These are phyloP conservation scores for Microdochium bolleyi DNA, from an alignment of 2,329 filamentous ascomycete genomes.

Conservation along the genomic window DNA sequence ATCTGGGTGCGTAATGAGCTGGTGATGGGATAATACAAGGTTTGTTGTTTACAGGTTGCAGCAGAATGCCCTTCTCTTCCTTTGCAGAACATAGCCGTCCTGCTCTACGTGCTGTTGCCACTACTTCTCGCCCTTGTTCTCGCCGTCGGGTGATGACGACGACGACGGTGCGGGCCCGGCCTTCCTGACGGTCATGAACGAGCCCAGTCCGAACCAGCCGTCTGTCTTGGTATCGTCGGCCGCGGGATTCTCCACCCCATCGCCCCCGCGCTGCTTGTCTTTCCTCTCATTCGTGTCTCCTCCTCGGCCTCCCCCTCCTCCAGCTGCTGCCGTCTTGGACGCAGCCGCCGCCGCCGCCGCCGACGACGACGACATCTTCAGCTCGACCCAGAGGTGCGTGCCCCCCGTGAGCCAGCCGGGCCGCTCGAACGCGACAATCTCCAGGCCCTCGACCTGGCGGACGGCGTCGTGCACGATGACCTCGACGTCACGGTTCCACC, in stretches of 20 bases:
- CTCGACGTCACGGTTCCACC: constrained; percentile 61
- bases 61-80: too few relatives aligned
- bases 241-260: not conserved
- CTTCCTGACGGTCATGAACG: not conserved
- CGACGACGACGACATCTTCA: constrained; percentile 27
- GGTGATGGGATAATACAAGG: too few relatives aligned
- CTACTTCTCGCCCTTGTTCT: too few relatives aligned
- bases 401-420: constrained; percentile 46
- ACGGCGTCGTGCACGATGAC: constrained; percentile 42
- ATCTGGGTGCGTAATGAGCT: too few relatives aligned
- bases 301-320: not conserved
- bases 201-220: not conserved
- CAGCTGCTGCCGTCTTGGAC: not conserved
- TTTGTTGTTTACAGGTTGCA: too few relatives aligned
- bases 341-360: not conserved
- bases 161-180: not conserved
- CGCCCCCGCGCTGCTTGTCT: too few relatives aligned
- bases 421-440: constrained; percentile 45
- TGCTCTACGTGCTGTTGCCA: too few relatives aligned
- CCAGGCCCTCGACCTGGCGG: constrained; percentile 39
- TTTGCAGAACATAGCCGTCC: too few relatives aligned
- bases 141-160: too few relatives aligned
- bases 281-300: too few relatives aligned
- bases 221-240: not conserved
- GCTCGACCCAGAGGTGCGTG: constrained; percentile 51